Conservation (phyloP, 768 basidiomycete species). For the Rossbeevera mucosa region DNA sequence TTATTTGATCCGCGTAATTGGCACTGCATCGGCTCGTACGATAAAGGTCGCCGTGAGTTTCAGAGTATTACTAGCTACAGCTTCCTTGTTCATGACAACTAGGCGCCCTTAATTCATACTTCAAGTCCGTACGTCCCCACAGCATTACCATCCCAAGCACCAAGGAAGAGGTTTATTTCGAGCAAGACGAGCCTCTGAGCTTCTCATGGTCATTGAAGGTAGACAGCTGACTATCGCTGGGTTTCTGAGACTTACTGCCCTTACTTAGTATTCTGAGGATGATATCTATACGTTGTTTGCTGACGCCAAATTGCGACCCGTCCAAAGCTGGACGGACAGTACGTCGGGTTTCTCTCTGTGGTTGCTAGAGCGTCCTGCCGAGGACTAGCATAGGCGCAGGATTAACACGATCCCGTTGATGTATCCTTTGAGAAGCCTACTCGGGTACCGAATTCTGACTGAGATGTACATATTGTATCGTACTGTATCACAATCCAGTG, state of each 20-base stretch:
- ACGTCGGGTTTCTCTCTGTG: conserved; percentile 74
- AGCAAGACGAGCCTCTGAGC: conserved; percentile 69
- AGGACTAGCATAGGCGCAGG: conserved; percentile 48
- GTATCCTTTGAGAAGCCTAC: conserved; percentile 87
- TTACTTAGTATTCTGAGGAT: conserved; percentile 64
- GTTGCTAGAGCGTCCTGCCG: conserved; percentile 77
- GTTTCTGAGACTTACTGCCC: background rate
- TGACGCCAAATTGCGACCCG: conserved; percentile 67
- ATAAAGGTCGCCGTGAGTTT: conserved; percentile 47
- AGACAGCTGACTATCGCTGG: background rate
- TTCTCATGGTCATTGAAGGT: conserved; percentile 91
- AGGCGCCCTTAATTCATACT: conserved; percentile 86
- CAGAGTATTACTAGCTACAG: background rate
- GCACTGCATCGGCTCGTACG: conserved; percentile 63
- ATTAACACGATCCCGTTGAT: conserved; percentile 80
- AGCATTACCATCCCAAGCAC: conserved; percentile 47
- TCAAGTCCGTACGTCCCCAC: conserved; percentile 60
- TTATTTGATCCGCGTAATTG: conserved; percentile 65
- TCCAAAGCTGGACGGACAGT: conserved; percentile 82
- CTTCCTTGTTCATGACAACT: conserved; percentile 1
- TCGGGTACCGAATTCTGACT: too few species aligned
- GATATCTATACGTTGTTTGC: conserved; percentile 71
- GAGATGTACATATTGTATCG: too few species aligned
- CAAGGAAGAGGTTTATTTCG: conserved; percentile 46
- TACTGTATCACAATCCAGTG: too few species aligned